These are phyloP conservation scores for Stevia rebaudiana DNA, from an alignment of 140 eudicot genomes.

Conservation along the genomic window DNA sequence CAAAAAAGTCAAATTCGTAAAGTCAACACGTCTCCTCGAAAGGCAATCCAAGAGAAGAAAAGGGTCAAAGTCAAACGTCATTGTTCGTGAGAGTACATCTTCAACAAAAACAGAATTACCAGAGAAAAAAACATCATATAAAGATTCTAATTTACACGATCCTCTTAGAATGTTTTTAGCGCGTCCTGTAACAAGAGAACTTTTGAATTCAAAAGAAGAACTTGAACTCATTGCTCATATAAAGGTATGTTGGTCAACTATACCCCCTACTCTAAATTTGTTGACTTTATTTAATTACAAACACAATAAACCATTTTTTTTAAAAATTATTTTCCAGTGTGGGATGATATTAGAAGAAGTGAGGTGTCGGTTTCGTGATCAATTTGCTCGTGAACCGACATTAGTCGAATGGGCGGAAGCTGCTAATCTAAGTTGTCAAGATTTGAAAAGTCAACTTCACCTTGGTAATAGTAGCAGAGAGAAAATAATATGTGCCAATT, in stretches of 20 bases:
- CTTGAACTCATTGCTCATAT: constrained; percentile 57
- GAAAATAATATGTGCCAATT: constrained; percentile 68
- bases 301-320: not conserved
- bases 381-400: constrained; percentile 86
- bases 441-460: constrained; percentile 47
- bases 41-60: constrained; percentile 61
- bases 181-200: constrained; percentile 62
- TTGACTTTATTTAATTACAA: not conserved
- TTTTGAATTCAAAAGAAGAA: constrained; percentile 72
- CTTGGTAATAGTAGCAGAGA: constrained; percentile 66
- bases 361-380: constrained; percentile 43
- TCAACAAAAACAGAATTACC: constrained; percentile 28
- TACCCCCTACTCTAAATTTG: not conserved
- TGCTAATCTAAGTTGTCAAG: constrained; percentile 47
- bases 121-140: constrained; percentile 35
- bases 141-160: constrained; percentile 47
- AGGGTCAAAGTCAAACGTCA: constrained; percentile 40
- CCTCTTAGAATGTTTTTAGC: constrained; percentile 62
- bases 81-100: constrained; percentile 36
- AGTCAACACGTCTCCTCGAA: constrained; percentile 78
- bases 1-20: constrained; percentile 49
- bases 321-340: constrained; percentile 40
- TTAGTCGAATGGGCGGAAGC: constrained; percentile 86
- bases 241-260: constrained; percentile 40
- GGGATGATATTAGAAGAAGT: constrained; percentile 55